phyloP scores from a whole-genome alignment of 768 basidiomycete species.

The Boletus eberwhitei region DNA sequence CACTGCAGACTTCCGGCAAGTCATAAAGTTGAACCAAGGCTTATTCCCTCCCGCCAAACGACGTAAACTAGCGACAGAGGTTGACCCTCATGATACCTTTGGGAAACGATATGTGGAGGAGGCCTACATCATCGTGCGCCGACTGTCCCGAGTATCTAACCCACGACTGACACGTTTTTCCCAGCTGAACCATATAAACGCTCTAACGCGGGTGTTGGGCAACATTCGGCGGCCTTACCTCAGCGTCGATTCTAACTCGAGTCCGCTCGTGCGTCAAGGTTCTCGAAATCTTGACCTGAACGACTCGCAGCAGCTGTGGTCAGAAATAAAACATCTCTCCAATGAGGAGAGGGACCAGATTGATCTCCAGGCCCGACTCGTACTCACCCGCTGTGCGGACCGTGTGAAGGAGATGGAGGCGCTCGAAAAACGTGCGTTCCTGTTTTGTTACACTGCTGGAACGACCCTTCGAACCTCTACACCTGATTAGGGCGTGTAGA shows the following conservation, averaged over 20 bases:
- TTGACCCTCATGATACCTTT: slow-evolving; percentile 39
- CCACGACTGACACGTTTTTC: neutral
- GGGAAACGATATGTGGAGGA: slow-evolving; percentile 71
- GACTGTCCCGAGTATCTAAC: neutral
- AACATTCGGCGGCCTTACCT: slow-evolving; percentile 85
- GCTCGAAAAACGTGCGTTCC: slow-evolving; percentile 77
- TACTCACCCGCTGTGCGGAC: slow-evolving; percentile 82
- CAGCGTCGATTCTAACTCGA: slow-evolving; percentile 60
- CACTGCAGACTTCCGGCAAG: slow-evolving; percentile 58
- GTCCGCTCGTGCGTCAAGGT: slow-evolving; percentile 49
- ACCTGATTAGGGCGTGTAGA: slow-evolving; percentile 56
- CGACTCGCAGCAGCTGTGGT: slow-evolving; percentile 52
- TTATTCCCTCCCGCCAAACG: slow-evolving; percentile 45
- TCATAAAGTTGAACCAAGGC: slow-evolving; percentile 46
- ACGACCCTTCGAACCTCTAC: slow-evolving; percentile 15
- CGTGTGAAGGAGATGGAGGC: slow-evolving; percentile 85
- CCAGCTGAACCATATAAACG: slow-evolving; percentile 72
- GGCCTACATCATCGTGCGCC: slow-evolving; percentile 65
- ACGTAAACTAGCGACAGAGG: slow-evolving; percentile 41
- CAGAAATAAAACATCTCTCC: slow-evolving; percentile 64
- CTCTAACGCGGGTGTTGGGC: slow-evolving; percentile 66
- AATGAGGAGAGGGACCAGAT: slow-evolving; percentile 96
- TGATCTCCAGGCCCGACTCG: slow-evolving; percentile 85
- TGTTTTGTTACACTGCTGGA: slow-evolving; percentile 13
- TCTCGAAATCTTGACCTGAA: slow-evolving; percentile 55